A percentile compares a stretch with the other conserved stretches of the same genome.
phyloP scores from a whole-genome alignment of 2,329 filamentous ascomycete genomes.

The Paradendryphiella salina region DNA sequence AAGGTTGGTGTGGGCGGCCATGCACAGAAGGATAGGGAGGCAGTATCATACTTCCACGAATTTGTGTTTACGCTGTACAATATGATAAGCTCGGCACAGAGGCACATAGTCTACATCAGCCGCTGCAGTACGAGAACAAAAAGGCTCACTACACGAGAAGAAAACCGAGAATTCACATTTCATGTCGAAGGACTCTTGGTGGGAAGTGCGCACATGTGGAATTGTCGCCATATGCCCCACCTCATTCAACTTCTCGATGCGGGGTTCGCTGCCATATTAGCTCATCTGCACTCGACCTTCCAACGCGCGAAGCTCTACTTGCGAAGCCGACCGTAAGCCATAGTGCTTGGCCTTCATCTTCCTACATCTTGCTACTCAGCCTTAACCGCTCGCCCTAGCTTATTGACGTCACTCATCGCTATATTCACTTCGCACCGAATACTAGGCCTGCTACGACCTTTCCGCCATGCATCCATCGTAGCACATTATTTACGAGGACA shows the following conservation, averaged over 20 bases:
- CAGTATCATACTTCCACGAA: conserved; percentile 3
- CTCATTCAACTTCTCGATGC: neutral
- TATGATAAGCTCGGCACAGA: neutral
- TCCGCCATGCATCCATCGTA: conserved; percentile 5
- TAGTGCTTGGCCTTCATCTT: conserved; percentile 8
- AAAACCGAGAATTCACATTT: neutral
- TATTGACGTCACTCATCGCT: conserved; percentile 17
- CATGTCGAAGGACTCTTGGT: neutral
- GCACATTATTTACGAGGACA: neutral
- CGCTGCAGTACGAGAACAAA: neutral
- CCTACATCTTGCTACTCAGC: conserved; percentile 3
- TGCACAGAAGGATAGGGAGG: conserved; percentile 5
- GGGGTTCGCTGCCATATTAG: neutral
- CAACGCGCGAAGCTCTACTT: neutral
- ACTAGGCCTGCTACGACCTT: conserved; percentile 13
- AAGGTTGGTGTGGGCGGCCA: conserved; percentile 11
- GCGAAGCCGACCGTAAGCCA: conserved; percentile 6
- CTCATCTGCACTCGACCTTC: neutral
- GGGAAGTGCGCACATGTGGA: neutral
- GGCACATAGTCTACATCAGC: neutral
- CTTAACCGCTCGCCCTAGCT: conserved; percentile 12
- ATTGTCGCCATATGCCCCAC: neutral
- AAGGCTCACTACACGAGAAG: neutral
- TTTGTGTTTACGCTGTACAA: neutral
- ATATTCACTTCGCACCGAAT: conserved; percentile 3